Conservation (phyloP, 805 yeast species). For the Candida ortonii region DNA sequence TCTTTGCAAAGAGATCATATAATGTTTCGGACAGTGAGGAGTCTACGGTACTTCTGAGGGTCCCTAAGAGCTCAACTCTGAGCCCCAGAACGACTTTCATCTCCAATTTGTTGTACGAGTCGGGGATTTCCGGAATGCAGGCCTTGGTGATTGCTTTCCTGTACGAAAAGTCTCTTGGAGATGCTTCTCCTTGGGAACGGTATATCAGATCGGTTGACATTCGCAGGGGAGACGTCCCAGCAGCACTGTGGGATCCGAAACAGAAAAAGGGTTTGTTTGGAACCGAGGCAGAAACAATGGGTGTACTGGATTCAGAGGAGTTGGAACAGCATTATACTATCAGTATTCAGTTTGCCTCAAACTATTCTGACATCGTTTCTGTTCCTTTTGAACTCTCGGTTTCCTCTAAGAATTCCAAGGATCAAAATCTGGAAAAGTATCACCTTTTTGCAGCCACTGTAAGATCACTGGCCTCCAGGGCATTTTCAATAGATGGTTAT, state of each 20-base stretch:
- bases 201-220: constrained; percentile 57
- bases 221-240: constrained; percentile 44
- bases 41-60: constrained; percentile 42
- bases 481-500: constrained; percentile 74
- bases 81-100: constrained; percentile 59
- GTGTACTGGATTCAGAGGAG: constrained; percentile 52
- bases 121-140: constrained; percentile 58
- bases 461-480: constrained; percentile 68
- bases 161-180: constrained; percentile 60
- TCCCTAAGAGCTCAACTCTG: constrained; percentile 60
- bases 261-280: constrained; percentile 50
- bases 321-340: constrained; percentile 38
- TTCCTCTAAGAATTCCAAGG: constrained; percentile 13
- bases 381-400: constrained; percentile 38
- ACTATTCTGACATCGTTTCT: constrained; percentile 27
- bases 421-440: constrained; percentile 32
- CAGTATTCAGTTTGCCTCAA: constrained; percentile 41
- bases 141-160: constrained; percentile 67
- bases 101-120: constrained; percentile 64
- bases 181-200: constrained; percentile 76
- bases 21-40: constrained; percentile 27
- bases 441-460: constrained; percentile 53
- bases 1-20: constrained; percentile 52
- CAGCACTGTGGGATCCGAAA: constrained; percentile 60
- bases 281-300: constrained; percentile 60